Percentiles rank a stretch among this genome's conserved stretches.
These are phyloP conservation scores for Sphagnurus paluster DNA, from an alignment of 1,284 basidiomycete genomes.

Conservation along the genomic window DNA sequence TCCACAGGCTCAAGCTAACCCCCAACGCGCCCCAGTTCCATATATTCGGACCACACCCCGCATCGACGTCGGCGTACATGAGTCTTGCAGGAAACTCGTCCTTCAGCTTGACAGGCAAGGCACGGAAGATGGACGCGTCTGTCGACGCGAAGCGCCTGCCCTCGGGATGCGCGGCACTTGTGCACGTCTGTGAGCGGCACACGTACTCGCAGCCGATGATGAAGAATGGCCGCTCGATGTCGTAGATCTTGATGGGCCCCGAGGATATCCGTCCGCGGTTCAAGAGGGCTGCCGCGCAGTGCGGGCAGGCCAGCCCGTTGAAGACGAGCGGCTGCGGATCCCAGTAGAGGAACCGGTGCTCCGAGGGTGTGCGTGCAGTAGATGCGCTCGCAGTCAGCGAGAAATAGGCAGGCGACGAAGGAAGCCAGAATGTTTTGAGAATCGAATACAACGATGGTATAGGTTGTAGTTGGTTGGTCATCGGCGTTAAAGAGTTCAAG, in stretches of 20 bases:
- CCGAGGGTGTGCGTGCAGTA: slow-evolving; percentile 61
- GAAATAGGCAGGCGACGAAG: slow-evolving; percentile 71
- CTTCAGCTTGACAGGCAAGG: slow-evolving; percentile 60
- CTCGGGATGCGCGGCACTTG: slow-evolving; percentile 38
- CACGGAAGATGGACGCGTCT: slow-evolving; percentile 64
- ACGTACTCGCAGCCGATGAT: slow-evolving; percentile 78
- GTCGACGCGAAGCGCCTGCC: slow-evolving; percentile 68
- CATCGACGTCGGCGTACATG: slow-evolving; percentile 50
- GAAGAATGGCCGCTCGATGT: slow-evolving; percentile 74
- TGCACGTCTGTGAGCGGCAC: slow-evolving; percentile 51
- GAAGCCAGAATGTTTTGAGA: slow-evolving; percentile 78
- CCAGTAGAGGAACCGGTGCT: slow-evolving; percentile 77
- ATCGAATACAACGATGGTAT: slow-evolving; percentile 70
- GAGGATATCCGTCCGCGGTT: slow-evolving; percentile 69
- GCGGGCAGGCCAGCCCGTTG: slow-evolving; percentile 71
- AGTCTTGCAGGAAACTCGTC: slow-evolving; percentile 72
- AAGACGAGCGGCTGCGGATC: slow-evolving; percentile 75
- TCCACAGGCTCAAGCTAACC: slow-evolving; percentile 67
- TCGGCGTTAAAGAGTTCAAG: slow-evolving; percentile 54
- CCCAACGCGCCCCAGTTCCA: slow-evolving; percentile 76
- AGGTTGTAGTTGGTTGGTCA: slow-evolving; percentile 42
- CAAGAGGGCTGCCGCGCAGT: slow-evolving; percentile 51
- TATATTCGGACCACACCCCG: slow-evolving; percentile 53
- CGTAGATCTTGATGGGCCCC: slow-evolving; percentile 73
- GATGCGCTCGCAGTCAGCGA: slow-evolving; percentile 70